Percentiles rank a stretch among this genome's conserved stretches.
These are phyloP conservation scores for Podaxis sp. DNA, from an alignment of 768 basidiomycete species.

Conservation along the genomic window DNA sequence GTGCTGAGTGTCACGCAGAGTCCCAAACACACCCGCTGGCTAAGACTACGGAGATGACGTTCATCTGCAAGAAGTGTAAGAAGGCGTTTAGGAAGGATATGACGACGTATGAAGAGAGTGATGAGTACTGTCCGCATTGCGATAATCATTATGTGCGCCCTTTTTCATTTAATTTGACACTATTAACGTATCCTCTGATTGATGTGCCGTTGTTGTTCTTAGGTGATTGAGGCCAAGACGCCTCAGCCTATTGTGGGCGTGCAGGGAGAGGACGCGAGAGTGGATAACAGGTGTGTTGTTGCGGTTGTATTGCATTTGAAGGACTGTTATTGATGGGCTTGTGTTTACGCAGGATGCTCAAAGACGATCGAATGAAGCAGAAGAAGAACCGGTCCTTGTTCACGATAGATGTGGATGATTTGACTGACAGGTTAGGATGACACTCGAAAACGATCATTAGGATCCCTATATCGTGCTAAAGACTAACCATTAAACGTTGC, in stretches of 20 bases:
- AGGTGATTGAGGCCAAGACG: constrained; percentile 93
- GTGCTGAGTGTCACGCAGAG: constrained; percentile 93
- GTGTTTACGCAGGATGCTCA: constrained; percentile 67
- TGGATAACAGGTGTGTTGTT: constrained; percentile 74
- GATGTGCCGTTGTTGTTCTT: not conserved
- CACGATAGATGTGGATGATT: constrained; percentile 37
- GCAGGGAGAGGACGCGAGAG: constrained; percentile 87
- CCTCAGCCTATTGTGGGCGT: constrained; percentile 83
- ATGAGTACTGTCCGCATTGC: constrained; percentile 97
- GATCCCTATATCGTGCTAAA: not conserved
- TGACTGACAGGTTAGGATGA: constrained; percentile 48
- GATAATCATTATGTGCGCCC: constrained; percentile 97
- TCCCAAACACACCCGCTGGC: constrained; percentile 66
- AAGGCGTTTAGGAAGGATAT: constrained; percentile 98
- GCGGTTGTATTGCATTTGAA: not conserved
- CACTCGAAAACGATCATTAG: not conserved
- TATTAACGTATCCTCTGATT: not conserved
- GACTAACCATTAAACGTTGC: no score
- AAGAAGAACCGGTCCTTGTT: constrained; percentile 50
- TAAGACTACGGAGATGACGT: constrained; percentile 69
- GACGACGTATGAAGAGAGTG: constrained; percentile 88
- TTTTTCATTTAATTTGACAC: not conserved
- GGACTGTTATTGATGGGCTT: constrained; percentile 2
- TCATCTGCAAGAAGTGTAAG: constrained; percentile 56
- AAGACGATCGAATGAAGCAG: constrained; percentile 76